Evolutionary conservation across 2,329 filamentous ascomycete genomes (phyloP).

Genomic region (Geosmithia flava): DNA sequence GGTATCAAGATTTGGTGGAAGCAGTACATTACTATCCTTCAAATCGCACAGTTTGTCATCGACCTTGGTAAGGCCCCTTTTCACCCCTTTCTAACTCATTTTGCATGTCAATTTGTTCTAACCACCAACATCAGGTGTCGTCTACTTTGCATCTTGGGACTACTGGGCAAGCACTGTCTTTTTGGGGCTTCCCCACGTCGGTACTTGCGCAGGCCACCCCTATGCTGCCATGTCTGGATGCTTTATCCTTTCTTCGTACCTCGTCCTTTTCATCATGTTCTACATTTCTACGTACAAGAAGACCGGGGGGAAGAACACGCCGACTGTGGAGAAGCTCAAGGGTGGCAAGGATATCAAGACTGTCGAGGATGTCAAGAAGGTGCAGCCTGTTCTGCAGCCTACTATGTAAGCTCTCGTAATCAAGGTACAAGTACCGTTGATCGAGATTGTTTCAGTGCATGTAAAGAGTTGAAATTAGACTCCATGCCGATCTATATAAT

Average conservation of each 20-base stretch:
- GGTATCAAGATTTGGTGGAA: constrained; percentile 98
- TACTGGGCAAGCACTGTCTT: constrained; percentile 94
- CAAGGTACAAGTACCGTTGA: no score
- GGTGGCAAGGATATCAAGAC: no score
- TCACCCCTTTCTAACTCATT: background rate
- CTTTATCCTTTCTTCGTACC: constrained; percentile 84
- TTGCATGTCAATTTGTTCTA: background rate
- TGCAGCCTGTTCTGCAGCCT: no score
- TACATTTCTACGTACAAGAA: constrained; percentile 95
- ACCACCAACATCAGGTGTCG: constrained; percentile 51
- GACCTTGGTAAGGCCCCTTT: constrained; percentile 75
- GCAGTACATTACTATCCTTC: constrained; percentile 96
- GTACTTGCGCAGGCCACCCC: constrained; percentile 87
- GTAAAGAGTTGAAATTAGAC: no score
- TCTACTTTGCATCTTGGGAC: constrained; percentile 97
- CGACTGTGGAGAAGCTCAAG: no score
- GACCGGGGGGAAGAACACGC: constrained; percentile 52
- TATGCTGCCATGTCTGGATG: constrained; percentile 92
- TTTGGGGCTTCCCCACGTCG: constrained; percentile 68
- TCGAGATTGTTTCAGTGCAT: no score
- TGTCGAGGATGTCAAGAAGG: no score
- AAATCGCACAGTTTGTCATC: constrained; percentile 95
- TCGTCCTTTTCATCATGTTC: constrained; percentile 97
- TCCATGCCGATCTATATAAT: no score
- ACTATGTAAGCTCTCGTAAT: no score